Base-by-base conservation (phyloP, 345 rosid genomes). In the Streptanthus diversifolius region DNA sequence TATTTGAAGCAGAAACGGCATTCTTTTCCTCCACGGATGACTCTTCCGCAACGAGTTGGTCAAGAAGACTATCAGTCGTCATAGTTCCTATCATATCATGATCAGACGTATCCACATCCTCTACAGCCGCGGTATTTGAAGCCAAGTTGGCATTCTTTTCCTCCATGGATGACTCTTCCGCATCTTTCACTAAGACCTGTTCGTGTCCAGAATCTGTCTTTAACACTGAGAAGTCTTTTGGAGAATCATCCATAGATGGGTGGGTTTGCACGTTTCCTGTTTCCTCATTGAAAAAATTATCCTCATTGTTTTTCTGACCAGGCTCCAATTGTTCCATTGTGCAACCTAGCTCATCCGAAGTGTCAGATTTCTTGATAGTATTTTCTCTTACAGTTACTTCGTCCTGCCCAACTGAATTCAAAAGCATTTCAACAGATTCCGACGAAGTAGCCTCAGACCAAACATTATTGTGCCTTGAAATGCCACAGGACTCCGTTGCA, bases 381-480 rank as follows among this genome's bases (percentile, higher is more conserved):
- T 63, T 37, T 66, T 87, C 84, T 63, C 53, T 79, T 15, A 81
- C 88, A 77, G 80, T 67, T 10, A 64, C 79, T 63, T 95, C 92
- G 66, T 95, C 99, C 83, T 88, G 92, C 35, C 96, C 98, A 71
- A 93, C 93, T 41, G 97, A 95, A 79, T 92, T 95, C 79, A 95
- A 83, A 74, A 90, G 82, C 97, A 90, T 90, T 81, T 88, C 97
- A 83, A 88, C 92, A 76, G 97, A 90, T 68, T 90, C 95, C 19
- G 86, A 84, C 59, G 97, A 90, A 71, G 97, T 79, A 33, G 90
- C 95, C 89, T 90, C 97, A 66, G 96, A 95, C 99, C 99, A 92
- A 76, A 95, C 99, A 95, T 95, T 87, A 81, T 73, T 88, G 74
- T 78, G 84, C 85, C 98, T 82, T 4, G 86, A 71, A 82, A 95